Conservation (phyloP, 2,329 filamentous ascomycete species). For the Monosporascus sp. region DNA sequence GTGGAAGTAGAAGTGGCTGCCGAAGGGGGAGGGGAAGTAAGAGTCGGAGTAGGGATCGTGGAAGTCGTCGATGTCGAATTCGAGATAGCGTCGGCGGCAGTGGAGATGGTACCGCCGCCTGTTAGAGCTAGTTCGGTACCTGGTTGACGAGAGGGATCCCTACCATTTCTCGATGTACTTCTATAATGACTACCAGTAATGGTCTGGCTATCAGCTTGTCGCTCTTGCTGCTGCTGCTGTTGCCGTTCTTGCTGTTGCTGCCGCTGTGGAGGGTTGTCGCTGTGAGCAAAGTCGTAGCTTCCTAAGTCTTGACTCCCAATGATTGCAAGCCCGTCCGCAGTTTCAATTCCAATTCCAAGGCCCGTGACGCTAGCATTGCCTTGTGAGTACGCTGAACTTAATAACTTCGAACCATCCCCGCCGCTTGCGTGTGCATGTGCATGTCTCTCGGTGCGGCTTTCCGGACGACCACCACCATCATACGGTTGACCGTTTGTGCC, state of each 20-base stretch:
- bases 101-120: not conserved
- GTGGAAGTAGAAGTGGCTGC: not conserved
- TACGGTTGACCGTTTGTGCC: no score
- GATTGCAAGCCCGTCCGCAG: not conserved
- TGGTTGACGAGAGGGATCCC: not conserved
- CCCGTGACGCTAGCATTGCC: not conserved
- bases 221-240: constrained; percentile 1
- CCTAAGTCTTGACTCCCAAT: not conserved
- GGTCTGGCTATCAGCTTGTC: not conserved
- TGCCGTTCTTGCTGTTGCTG: constrained; percentile 2
- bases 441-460: not conserved
- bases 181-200: no score
- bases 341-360: not conserved
- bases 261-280: not conserved
- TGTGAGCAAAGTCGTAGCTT: constrained; percentile 4
- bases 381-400: not conserved
- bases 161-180: not conserved
- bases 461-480: not conserved
- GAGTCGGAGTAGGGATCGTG: not conserved
- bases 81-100: not conserved
- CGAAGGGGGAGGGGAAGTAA: not conserved
- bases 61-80: not conserved
- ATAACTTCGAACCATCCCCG: not conserved
- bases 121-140: not conserved
- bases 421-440: not conserved